phyloP scores from a whole-genome alignment of 2,329 filamentous ascomycete genomes.

The Phaeosphaeriaceae sp. region DNA sequence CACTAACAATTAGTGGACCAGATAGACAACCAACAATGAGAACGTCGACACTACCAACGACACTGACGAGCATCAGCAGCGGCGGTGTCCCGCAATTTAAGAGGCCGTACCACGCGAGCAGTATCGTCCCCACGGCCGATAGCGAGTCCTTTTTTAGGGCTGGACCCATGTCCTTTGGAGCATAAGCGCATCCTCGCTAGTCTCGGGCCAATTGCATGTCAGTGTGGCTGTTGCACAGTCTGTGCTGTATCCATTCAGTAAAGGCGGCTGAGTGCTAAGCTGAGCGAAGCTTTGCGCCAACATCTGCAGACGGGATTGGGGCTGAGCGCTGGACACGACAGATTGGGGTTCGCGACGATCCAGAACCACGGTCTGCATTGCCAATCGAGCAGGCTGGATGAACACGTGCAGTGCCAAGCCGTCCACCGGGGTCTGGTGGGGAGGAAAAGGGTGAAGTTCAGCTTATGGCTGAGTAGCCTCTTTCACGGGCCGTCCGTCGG shows the following conservation, averaged over 20 bases:
- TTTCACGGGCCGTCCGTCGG: neutral
- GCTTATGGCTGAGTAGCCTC: neutral
- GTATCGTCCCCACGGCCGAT: conserved; percentile 5
- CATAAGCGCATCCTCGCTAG: conserved; percentile 10
- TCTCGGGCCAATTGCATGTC: conserved; percentile 12
- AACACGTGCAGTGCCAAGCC: conserved; percentile 10
- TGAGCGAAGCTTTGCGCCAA: conserved; percentile 15
- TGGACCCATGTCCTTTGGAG: conserved; percentile 8
- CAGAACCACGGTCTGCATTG: conserved; percentile 3
- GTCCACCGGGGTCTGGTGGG: neutral
- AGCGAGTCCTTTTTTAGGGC: conserved; percentile 17
- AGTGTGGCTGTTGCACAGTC: conserved; percentile 17
- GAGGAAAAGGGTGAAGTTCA: neutral
- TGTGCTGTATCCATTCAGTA: conserved; percentile 10
- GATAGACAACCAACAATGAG: neutral
- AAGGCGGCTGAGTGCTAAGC: conserved; percentile 13
- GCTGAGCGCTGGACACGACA: conserved; percentile 8
- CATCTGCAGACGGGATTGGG: neutral
- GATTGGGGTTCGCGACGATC: conserved; percentile 4
- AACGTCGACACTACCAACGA: neutral
- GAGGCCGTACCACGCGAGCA: neutral
- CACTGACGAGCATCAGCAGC: conserved; percentile 3
- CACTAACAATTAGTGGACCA: neutral
- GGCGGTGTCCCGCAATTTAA: conserved; percentile 14
- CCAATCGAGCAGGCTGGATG: conserved; percentile 5